Percentiles rank a stretch among this genome's conserved stretches.
Conservation (phyloP, 2,329 filamentous ascomycete genomes). For the Akanthomyces lecanii region DNA sequence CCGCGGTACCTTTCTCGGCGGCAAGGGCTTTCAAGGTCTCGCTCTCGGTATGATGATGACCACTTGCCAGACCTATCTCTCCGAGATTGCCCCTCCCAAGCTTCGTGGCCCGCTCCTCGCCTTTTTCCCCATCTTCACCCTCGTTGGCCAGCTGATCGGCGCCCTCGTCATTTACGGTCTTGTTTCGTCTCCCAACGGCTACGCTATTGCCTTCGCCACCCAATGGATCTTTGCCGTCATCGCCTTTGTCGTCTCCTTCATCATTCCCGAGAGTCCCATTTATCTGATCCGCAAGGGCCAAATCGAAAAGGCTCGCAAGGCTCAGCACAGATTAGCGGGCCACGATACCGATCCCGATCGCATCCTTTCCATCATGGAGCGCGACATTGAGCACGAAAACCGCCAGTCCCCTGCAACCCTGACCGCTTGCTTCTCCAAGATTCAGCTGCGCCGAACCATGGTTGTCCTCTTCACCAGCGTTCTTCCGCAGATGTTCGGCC, state of each 20-base stretch:
- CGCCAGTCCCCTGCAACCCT: constrained; percentile 33
- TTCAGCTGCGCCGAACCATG: constrained; percentile 39
- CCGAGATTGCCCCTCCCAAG: constrained; percentile 43
- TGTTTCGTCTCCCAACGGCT: constrained; percentile 30
- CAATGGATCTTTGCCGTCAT: constrained; percentile 42
- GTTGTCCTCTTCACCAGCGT: constrained; percentile 40
- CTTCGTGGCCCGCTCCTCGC: constrained; percentile 45
- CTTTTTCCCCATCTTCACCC: constrained; percentile 45
- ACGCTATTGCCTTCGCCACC: constrained; percentile 38
- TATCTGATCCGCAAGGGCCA: constrained; percentile 42
- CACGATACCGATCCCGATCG: constrained; percentile 34
- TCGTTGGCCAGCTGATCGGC: constrained; percentile 45
- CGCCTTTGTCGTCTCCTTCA: constrained; percentile 37
- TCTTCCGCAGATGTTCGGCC: constrained; percentile 42
- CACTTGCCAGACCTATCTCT: constrained; percentile 44
- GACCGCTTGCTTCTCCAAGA: constrained; percentile 39
- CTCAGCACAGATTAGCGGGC: constrained; percentile 47
- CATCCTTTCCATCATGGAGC: constrained; percentile 41
- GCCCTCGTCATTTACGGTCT: constrained; percentile 37
- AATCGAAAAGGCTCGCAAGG: constrained; percentile 37
- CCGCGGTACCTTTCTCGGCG: constrained; percentile 39
- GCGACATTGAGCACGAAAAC: constrained; percentile 42
- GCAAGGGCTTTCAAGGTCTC: constrained; percentile 42
- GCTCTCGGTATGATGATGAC: constrained; percentile 42
- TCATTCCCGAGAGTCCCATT: constrained; percentile 49